Evolutionary conservation across 192 early-diverging fungal genomes (phyloP), one percentile per base, ranked within the genome.

Genomic region (Coemansia sp.): DNA sequence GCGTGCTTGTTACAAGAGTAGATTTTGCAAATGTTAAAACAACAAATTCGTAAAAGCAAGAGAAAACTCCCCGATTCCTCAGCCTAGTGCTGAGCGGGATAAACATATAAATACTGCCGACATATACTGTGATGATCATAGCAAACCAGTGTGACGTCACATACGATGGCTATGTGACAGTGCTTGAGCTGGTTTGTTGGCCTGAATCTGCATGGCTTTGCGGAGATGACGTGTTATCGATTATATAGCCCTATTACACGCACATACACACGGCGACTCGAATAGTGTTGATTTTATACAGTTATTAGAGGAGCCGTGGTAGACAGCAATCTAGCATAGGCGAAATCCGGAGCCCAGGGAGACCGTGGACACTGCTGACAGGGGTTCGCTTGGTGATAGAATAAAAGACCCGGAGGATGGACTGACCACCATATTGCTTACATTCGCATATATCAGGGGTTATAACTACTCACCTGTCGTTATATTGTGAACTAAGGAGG

Each of bases 251-350:
- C 78, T 40, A 72, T 62, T 0, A 66, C 69, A 12, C 38, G 61
- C 20, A 62, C 8, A 20, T 20, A 40, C 36, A 18, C 49, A 40
- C 1, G 64, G 66, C 24, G 62, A 72, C 52, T 15, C 53, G 0
- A 36, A 57, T 1, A 52, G 43, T 11, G 97, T 97, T 71, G 97
- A 97, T 76, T 91, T 88, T 15, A 90, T 98, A 44, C 88, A 92
- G 76, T 71, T 71, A 38, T 97, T 97, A 87, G 80, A 95, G 5
- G 72, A 78, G 31, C 83, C 94, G 52, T 86, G 95, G 80, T 96
- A 3, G 91, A 95, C 52, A 86, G 94, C 63, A 92, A 92, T 49
- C 70, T 98, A 69, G 89, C 95, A 7, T 94, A 93, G 33, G 62
- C 74, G 41, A 71, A 83, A 74, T 65, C 87, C 36, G 2, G 85